phyloP scores from a whole-genome alignment of 768 basidiomycete species.

The Kwoniella mangroviensis region DNA sequence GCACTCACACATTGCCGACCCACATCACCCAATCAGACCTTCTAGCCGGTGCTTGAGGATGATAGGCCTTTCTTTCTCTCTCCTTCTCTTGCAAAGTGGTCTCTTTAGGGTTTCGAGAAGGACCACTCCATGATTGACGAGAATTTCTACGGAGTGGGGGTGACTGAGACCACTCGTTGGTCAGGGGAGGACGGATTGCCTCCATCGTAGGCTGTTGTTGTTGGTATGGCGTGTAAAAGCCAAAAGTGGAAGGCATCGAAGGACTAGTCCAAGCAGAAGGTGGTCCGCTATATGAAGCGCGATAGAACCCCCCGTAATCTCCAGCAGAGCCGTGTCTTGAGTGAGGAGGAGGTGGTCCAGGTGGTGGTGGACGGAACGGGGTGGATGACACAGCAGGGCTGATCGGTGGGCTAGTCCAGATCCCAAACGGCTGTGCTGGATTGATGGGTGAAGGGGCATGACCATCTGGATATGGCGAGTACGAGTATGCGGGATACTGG shows the following conservation, averaged over 20 bases:
- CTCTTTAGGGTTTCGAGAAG: constrained; percentile 15
- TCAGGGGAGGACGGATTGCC: neutral
- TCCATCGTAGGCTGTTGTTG: constrained; percentile 9
- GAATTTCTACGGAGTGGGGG: constrained; percentile 6
- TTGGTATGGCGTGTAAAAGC: constrained; percentile 18
- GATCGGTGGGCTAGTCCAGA: constrained; percentile 32
- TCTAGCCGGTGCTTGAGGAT: constrained; percentile 61
- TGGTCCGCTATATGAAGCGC: constrained; percentile 13
- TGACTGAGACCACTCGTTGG: constrained; percentile 4
- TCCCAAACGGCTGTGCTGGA: constrained; percentile 9
- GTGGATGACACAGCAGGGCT: constrained; percentile 20
- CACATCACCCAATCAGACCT: constrained; percentile 95
- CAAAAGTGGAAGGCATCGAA: constrained; percentile 13
- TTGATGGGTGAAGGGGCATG: constrained; percentile 12
- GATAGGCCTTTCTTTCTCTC: constrained; percentile 52
- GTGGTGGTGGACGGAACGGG: neutral
- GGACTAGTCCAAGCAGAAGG: constrained; percentile 27
- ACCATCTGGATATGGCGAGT: constrained; percentile 2
- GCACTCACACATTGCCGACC: constrained; percentile 77
- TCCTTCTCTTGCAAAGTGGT: constrained; percentile 24
- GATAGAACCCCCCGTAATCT: constrained; percentile 1
- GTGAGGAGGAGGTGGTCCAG: constrained; percentile 3
- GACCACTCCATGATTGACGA: constrained; percentile 39
- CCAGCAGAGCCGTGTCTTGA: constrained; percentile 18
- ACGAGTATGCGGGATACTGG: constrained; percentile 19